Evolutionary conservation across 2,329 filamentous ascomycete genomes (phyloP), one percentile per base, ranked within the genome.

Genomic region (Cladosporium austrohemisphaericum): DNA sequence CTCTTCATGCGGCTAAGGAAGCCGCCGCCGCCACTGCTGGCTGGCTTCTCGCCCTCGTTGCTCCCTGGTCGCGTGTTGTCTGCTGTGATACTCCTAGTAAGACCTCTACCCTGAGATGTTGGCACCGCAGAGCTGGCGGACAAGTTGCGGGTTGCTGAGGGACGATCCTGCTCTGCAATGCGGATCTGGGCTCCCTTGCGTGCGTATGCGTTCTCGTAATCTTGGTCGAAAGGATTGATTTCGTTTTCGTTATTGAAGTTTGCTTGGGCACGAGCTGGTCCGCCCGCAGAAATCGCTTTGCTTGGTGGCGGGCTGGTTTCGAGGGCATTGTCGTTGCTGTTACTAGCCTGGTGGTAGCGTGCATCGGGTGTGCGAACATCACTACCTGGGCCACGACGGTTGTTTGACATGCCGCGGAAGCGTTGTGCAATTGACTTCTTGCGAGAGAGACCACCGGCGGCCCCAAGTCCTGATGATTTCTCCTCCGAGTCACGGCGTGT

Each of bases 361-460:
- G 81, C 79, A 20, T 77, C 74, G n/a, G 80, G 73, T 18, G 69
- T 71, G 23, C 68, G 66, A 19, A 65, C 56, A 22, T 49, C 53
- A n/a, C 52, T 47, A 33, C 57, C 62, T 19, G 73, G 71, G 51
- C 76, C 78, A 19, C 81, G 78, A 7, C 78, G 79, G n/a, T 78
- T 79, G 54, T 83, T 84, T 65, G 84, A 88, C 61, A 94, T 90
- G 56, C 88, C 86, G 32, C 90, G 85, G 65, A 98, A 86, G 49
- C 91, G 87, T 66, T 96, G 90, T 2, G 90, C 93, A 52, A 98
- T 76, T 22, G 91, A 96, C 75, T 96, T 96, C 77, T 96, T 97
- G 52, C 93, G 84, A 57, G 85, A 83, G 33, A 98, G 70, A 4
- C 86, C 85, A 7, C 77, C 76, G 19, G 65, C 71, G 53, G 19